Evolutionary conservation across 2,329 filamentous ascomycete species (phyloP), one percentile per base, ranked within the genome.

Genomic region (Fusarium staphyleae): DNA sequence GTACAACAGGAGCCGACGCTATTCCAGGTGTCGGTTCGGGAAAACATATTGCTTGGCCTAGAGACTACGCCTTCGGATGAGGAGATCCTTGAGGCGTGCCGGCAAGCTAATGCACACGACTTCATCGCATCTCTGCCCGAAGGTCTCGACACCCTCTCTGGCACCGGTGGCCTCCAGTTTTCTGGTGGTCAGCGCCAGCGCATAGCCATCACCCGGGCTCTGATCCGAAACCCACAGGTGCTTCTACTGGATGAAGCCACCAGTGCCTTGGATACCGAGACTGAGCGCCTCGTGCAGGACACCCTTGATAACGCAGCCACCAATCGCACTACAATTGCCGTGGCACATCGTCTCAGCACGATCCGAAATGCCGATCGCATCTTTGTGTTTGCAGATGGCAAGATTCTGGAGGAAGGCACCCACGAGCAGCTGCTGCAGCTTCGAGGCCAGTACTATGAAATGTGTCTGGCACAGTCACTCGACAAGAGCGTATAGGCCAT

Each of bases 1-100:
- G 82, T 86, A 1, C 78, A 82, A 55, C 82, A 85, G 63, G 80
- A 85, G 42, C 80, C 81, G 0, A 78, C 78, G 1, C 81, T 98
- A 3, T 91, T 91, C 72, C 90, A 87, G 1, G 89, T 89, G 14
- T 87, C 87, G 0, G 87, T 93, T 58, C 87, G 88, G 3, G 88
- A 93, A 67, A 93, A 93, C 65, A 96, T 97, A 57, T 24, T 32
- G 1, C 18, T 30, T 1, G 39, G 50, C 3, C 14, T 48, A 14
- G 36, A 12, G 2, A 15, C 19, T n/a, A 4, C 18, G 13, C 19
- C 15, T 3, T 51, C 28, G 1, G 41, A 39, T 10, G 16, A 16
- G 4, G 40, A 36, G 5, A 11, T 51, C 9, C 11, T 26, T 10
- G 33, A 51, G 15, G 48, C 48, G 0, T 45, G 30, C 7, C 34